Evolutionary conservation across 495 filamentous ascomycete genomes (phyloP).

Genomic region (Neurospora tetrasperma): DNA sequence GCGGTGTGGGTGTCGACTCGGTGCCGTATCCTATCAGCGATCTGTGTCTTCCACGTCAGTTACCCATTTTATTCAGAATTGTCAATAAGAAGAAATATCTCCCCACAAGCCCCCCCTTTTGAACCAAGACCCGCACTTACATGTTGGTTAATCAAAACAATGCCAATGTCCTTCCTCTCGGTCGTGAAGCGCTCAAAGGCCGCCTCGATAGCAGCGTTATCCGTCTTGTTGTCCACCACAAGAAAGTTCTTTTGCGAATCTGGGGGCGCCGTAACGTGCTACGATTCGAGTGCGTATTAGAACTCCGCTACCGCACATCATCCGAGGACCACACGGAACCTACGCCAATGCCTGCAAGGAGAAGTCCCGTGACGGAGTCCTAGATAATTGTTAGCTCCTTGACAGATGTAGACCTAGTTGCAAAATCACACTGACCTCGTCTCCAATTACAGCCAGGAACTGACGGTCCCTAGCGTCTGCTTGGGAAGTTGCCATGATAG

Average conservation of each 20-base stretch:
- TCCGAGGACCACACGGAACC: conserved; percentile 18
- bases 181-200: conserved; percentile 84
- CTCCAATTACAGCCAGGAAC: conserved; percentile 94
- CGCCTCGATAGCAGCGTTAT: conserved; percentile 75
- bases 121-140: conserved; percentile 39
- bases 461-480: conserved; percentile 77
- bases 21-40: conserved; percentile 88
- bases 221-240: conserved; percentile 88
- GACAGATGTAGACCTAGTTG: background rate
- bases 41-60: conserved; percentile 33
- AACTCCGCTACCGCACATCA: background rate
- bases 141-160: conserved; percentile 96
- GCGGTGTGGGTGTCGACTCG: conserved; percentile 63
- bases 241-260: conserved; percentile 95
- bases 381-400: conserved; percentile 24
- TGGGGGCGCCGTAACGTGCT: conserved; percentile 45
- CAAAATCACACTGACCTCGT: conserved; percentile 56
- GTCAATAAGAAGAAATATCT: too few species aligned
- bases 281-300: background rate
- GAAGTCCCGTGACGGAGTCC: conserved; percentile 90
- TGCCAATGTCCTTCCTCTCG: conserved; percentile 89
- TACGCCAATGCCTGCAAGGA: conserved; percentile 93
- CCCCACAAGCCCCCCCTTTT: background rate
- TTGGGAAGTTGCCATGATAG: conserved; percentile 37
- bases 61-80: too few species aligned